Percentiles rank a stretch among this genome's conserved stretches.
Conservation (phyloP, 148 eudicot species). For the Fallopia convolvulus region DNA sequence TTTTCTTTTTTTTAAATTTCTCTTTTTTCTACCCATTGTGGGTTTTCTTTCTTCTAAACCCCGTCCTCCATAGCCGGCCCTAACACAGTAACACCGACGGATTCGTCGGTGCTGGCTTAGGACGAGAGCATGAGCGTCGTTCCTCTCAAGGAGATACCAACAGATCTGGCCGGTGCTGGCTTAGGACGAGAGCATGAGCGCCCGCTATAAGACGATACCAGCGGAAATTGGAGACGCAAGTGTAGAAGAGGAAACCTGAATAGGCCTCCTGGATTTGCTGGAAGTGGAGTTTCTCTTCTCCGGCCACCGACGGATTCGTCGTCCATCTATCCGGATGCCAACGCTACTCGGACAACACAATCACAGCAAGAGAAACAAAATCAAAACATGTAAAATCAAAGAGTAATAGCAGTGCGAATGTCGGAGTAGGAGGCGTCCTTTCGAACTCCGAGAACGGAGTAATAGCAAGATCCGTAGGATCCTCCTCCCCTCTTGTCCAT, state of each 20-base stretch:
- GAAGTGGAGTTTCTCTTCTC: constrained; percentile 63
- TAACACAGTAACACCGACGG: too few species aligned
- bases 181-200: too few species aligned
- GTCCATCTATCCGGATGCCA: constrained; percentile 90
- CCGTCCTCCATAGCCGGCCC: too few species aligned
- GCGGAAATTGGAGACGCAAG: background rate
- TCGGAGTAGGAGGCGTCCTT: constrained; percentile 64
- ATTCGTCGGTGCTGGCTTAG: too few species aligned
- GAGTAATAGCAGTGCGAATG: constrained; percentile 60
- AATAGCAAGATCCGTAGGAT: constrained; percentile 47
- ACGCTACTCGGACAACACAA: constrained; percentile 26
- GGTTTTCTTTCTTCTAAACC: too few species aligned
- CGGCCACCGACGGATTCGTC: constrained; percentile 46
- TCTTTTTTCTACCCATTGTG: too few species aligned
- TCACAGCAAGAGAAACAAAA: background rate
- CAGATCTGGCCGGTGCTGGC: too few species aligned
- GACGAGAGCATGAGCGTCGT: too few species aligned
- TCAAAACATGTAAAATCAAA: background rate
- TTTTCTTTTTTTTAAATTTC: too few species aligned
- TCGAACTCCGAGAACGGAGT: constrained; percentile 68
- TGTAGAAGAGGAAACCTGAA: constrained; percentile 35
- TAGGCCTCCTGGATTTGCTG: constrained; percentile 97
- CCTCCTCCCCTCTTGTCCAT: constrained; percentile 49
- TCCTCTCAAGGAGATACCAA: too few species aligned
- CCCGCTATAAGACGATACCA: too few species aligned